Evolutionary conservation across 2,329 filamentous ascomycete genomes (phyloP).

Genomic region (Penicillium expansum): DNA sequence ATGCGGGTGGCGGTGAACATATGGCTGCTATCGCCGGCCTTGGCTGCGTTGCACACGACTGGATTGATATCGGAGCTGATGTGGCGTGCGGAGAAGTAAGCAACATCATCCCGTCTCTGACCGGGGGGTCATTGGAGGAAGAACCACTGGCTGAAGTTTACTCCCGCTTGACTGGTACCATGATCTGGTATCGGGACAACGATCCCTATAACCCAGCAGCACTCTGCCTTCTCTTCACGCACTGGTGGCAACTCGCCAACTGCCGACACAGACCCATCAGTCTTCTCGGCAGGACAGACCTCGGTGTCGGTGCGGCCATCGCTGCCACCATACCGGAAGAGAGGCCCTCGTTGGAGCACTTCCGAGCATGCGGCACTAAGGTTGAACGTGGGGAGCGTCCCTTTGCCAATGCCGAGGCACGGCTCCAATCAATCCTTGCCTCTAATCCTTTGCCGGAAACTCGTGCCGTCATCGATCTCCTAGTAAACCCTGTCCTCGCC

Average conservation of each 20-base stretch:
- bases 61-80: constrained; percentile 14
- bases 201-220: constrained; percentile 17
- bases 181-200: constrained; percentile 18
- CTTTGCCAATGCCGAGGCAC: constrained; percentile 9
- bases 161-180: constrained; percentile 9
- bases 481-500: constrained; percentile 11
- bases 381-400: constrained; percentile 11
- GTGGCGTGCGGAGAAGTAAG: constrained; percentile 12
- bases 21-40: constrained; percentile 18
- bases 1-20: constrained; percentile 13
- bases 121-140: constrained; percentile 12
- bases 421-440: constrained; percentile 6
- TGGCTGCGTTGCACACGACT: constrained; percentile 13
- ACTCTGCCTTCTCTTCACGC: constrained; percentile 12
- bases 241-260: constrained; percentile 19
- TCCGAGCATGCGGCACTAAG: constrained; percentile 8
- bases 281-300: constrained; percentile 14
- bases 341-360: constrained; percentile 12
- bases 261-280: constrained; percentile 12
- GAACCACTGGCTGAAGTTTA: constrained; percentile 10
- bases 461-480: constrained; percentile 6
- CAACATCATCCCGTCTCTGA: constrained; percentile 16
- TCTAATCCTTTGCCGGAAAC: constrained; percentile 7
- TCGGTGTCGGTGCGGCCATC: constrained; percentile 4
- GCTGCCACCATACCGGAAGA: constrained; percentile 11